Percentiles rank a stretch among this genome's conserved stretches.
phyloP scores from a whole-genome alignment of 495 filamentous ascomycete genomes.

The Hypoxylon cercidicola region DNA sequence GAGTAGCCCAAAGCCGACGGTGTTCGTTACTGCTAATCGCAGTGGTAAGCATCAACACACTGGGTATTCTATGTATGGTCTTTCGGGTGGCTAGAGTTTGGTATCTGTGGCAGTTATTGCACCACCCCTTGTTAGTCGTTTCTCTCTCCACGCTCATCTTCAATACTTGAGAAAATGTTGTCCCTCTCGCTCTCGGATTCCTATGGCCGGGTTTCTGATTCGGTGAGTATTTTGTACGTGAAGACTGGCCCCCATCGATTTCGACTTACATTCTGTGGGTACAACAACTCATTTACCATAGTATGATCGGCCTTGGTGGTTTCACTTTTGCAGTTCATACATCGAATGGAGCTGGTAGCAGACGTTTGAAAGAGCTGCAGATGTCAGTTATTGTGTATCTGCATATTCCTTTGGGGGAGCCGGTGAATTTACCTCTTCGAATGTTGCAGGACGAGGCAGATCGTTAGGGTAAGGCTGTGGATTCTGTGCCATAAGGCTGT shows the following conservation, averaged over 20 bases:
- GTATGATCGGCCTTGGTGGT: slow-evolving; percentile 72
- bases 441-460: slow-evolving; percentile 22
- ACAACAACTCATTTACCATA: slow-evolving; percentile 84
- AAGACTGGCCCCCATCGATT: slow-evolving; percentile 16
- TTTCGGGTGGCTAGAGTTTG: slow-evolving; percentile 82
- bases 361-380: slow-evolving; percentile 51
- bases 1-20: slow-evolving; percentile 82
- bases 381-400: neutral
- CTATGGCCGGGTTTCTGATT: slow-evolving; percentile 54
- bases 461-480: slow-evolving; percentile 43
- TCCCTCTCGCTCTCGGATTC: slow-evolving; percentile 64
- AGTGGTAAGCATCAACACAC: slow-evolving; percentile 85
- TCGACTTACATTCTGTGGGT: slow-evolving; percentile 68
- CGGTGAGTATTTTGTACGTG: slow-evolving; percentile 31
- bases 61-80: slow-evolving; percentile 80
- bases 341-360: slow-evolving; percentile 70
- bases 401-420: neutral
- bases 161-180: slow-evolving; percentile 81
- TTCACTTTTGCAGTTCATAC: slow-evolving; percentile 84
- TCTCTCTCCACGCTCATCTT: slow-evolving; percentile 89
- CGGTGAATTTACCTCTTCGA: slow-evolving; percentile 42
- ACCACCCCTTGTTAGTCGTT: slow-evolving; percentile 86
- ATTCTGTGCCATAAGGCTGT: slow-evolving; percentile 67
- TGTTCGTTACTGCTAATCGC: slow-evolving; percentile 75
- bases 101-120: slow-evolving; percentile 85